Base-by-base conservation (phyloP, 2,329 filamentous ascomycete genomes). In the Grosmannia serpens region DNA sequence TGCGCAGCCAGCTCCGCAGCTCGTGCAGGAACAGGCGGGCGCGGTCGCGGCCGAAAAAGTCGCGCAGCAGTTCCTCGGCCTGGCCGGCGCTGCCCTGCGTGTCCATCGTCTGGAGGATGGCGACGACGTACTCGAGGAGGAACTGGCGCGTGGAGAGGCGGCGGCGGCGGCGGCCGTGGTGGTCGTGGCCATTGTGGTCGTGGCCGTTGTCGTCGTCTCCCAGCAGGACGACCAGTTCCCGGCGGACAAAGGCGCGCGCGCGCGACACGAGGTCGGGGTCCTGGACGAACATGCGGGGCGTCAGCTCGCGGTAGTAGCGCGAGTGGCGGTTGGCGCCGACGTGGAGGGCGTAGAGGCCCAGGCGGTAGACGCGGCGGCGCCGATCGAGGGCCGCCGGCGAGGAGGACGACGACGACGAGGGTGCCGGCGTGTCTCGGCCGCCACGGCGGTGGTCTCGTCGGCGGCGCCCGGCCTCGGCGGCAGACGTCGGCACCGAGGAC, bases 21-120 rank as follows among this genome's bases (percentile, higher is more conserved):
- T 97, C 92, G 71, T 97, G 92, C 60, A 96, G 71, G 64, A 97
- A 89, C 46, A 95, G 70, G 22, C 78, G 76, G 1, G 89, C 83
- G 69, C 91, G 83, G 22, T 86, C 82, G 58, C 84, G 55, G 0
- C 91, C 91, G 4, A 96, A 44, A 63, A 91, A 94, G 54, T 94
- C 89, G 26, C 82, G 75, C 44, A 96, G 70, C 71, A 96, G 79
- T 49, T 89, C 84, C 68, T 94, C 89, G 0, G 90, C 89, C 65
- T 88, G 83, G 0, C 90, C 91, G 46, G 80, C 80, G 62, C 87
- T 89, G 4, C 84, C 88, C 70, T 90, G 90, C 5, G 91, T 78
- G 66, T 96, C 90, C 20, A 94, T 83, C 0, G 84, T 89, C 69
- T 89, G 91, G 60, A 96, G 73, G 26, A 96, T 87, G 11, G 87